phyloP scores from a whole-genome alignment of 2,329 filamentous ascomycete species.

The Penicillium sp. region DNA sequence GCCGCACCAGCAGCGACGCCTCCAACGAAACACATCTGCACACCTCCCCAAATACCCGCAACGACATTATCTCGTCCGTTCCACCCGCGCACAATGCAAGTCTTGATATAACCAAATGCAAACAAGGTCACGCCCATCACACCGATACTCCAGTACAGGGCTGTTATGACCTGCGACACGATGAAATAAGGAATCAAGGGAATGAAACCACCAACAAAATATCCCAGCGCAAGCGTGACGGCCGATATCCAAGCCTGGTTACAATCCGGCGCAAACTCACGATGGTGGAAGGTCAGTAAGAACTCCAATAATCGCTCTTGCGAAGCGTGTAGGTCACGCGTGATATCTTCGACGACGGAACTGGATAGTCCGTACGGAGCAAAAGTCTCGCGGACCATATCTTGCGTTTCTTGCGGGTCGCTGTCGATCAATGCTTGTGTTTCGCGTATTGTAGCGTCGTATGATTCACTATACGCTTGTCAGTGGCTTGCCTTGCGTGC shows the following conservation, averaged over 20 bases:
- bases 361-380: conserved; percentile 39
- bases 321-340: conserved; percentile 35
- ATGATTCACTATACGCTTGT: conserved; percentile 38
- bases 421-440: conserved; percentile 40
- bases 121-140: conserved; percentile 42
- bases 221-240: conserved; percentile 62
- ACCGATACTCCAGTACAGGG: conserved; percentile 48
- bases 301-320: conserved; percentile 44
- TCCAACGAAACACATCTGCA: conserved; percentile 63
- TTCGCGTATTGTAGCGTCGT: conserved; percentile 44
- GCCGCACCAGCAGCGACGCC: conserved; percentile 62
- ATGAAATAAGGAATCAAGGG: conserved; percentile 68
- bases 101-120: conserved; percentile 44
- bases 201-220: conserved; percentile 67
- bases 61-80: conserved; percentile 44
- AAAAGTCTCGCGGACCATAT: conserved; percentile 43
- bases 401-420: conserved; percentile 35
- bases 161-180: conserved; percentile 42
- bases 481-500: not conserved
- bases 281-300: conserved; percentile 47
- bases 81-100: conserved; percentile 46
- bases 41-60: conserved; percentile 55
- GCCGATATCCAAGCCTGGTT: conserved; percentile 52
- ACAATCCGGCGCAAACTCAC: conserved; percentile 43
- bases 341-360: conserved; percentile 35